A percentile compares a stretch with the other conserved stretches of the same genome.
Evolutionary conservation across 495 filamentous ascomycete species (phyloP).

Genomic region (Parathielavia hyrcaniae): DNA sequence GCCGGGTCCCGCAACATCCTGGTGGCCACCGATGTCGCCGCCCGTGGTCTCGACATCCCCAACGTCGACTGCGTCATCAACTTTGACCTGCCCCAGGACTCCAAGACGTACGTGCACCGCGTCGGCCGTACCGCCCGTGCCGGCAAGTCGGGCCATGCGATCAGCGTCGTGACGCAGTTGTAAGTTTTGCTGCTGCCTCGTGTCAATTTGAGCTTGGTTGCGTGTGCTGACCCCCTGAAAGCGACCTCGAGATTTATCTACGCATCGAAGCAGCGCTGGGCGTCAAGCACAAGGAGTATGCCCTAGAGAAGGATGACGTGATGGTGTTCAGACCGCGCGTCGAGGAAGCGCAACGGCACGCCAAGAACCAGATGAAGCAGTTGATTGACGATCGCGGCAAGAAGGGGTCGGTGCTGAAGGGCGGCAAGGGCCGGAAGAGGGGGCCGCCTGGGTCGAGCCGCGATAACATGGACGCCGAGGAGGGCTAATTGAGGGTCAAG

Average conservation of each 20-base stretch:
- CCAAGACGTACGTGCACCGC: constrained; percentile 91
- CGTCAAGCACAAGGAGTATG: constrained; percentile 63
- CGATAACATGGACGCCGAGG: constrained; percentile 81
- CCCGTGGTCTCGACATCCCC: constrained; percentile 91
- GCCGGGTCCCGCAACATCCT: constrained; percentile 70
- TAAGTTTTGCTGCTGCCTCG: no score
- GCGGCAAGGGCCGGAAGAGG: constrained; percentile 49
- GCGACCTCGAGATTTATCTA: constrained; percentile 76
- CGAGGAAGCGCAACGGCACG: constrained; percentile 75
- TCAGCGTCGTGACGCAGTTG: constrained; percentile 83
- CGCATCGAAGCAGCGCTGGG: constrained; percentile 79
- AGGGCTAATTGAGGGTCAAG: constrained; percentile 47
- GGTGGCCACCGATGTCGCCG: constrained; percentile 93
- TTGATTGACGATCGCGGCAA: constrained; percentile 70
- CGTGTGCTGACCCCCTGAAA: constrained; percentile 9
- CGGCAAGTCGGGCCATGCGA: constrained; percentile 75
- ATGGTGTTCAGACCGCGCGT: constrained; percentile 77
- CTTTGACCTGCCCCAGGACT: constrained; percentile 72
- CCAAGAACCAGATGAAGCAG: constrained; percentile 76
- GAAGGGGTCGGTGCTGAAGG: constrained; percentile 54
- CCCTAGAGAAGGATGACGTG: constrained; percentile 69
- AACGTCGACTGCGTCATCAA: constrained; percentile 86
- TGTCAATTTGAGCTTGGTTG: not conserved
- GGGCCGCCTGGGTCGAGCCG: constrained; percentile 34
- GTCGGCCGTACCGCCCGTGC: constrained; percentile 91